A percentile compares a stretch with the other conserved stretches of the same genome.
Conservation (phyloP, 352 stramenopile species). For the Phytophthora ohioensis region DNA sequence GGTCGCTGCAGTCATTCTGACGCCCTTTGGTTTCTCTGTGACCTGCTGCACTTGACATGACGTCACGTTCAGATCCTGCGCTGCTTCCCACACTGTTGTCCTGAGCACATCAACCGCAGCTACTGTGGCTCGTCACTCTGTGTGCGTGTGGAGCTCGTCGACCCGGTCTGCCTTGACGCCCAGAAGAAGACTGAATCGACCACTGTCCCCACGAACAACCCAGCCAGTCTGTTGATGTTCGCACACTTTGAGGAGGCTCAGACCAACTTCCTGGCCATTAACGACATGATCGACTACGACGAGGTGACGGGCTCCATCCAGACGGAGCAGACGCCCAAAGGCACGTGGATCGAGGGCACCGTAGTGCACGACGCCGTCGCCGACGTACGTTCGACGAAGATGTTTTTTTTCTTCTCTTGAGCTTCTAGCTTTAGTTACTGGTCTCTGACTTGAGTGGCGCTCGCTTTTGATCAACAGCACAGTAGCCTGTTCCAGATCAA, state of each 20-base stretch:
- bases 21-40: conserved; percentile 2
- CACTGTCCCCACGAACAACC: conserved; percentile 16
- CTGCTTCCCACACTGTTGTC: conserved; percentile 80
- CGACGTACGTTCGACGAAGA: conserved; percentile 19
- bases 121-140: conserved; percentile 71
- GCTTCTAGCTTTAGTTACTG: background rate
- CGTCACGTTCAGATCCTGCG: conserved; percentile 55
- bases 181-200: conserved; percentile 17
- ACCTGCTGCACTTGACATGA: background rate
- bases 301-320: conserved; percentile 53
- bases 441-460: conserved; percentile 4
- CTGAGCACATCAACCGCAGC: conserved; percentile 68
- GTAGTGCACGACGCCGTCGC: conserved; percentile 29
- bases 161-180: conserved; percentile 30
- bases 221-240: conserved; percentile 46
- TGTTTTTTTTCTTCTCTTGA: background rate
- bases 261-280: conserved; percentile 37
- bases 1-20: background rate
- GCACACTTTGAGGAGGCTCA: conserved; percentile 66
- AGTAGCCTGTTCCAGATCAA: conserved; percentile 66
- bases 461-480: conserved; percentile 6
- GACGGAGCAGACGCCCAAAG: conserved; percentile 68
- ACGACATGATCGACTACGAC: conserved; percentile 37
- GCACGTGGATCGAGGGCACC: conserved; percentile 66
- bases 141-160: conserved; percentile 42